Percentiles rank a stretch among this genome's conserved stretches.
phyloP scores from a whole-genome alignment of 805 yeast genomes.

The Cyberlindnera euphorbiiphila region DNA sequence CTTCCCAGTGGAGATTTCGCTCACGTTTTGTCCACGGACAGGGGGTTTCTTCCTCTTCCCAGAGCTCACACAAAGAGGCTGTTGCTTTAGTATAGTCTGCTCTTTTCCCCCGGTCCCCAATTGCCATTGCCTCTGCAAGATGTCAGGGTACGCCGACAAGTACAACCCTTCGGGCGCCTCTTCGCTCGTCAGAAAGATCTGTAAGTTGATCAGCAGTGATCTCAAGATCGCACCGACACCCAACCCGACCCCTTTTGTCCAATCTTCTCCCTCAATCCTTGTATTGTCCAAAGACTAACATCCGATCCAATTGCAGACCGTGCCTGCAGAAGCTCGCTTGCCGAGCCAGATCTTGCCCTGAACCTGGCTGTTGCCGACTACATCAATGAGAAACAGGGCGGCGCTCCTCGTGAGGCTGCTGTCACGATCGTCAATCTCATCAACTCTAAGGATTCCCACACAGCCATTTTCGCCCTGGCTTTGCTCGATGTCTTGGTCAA shows the following conservation, averaged over 20 bases:
- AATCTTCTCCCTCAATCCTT: too few relatives aligned
- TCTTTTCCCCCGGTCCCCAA: too few relatives aligned
- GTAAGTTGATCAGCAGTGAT: conserved; percentile 19
- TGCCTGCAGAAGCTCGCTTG: conserved; percentile 79
- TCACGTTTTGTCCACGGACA: too few relatives aligned
- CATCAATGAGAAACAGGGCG: conserved; percentile 89
- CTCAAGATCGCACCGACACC: neutral
- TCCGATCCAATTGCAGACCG: conserved; percentile 48
- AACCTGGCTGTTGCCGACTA: conserved; percentile 92
- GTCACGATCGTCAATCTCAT: conserved; percentile 76
- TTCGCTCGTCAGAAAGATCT: conserved; percentile 40
- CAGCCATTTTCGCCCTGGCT: conserved; percentile 77
- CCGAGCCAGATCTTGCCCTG: conserved; percentile 83
- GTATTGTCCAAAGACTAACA: too few relatives aligned
- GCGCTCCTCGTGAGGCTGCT: conserved; percentile 89
- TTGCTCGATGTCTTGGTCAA: conserved; percentile 86
- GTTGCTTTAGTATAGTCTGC: too few relatives aligned
- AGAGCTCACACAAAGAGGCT: too few relatives aligned
- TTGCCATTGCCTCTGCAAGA: too few relatives aligned
- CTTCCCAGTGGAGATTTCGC: conserved; percentile 1
- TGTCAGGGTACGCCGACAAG: conserved; percentile 23
- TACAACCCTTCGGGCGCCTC: conserved; percentile 22
- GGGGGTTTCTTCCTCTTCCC: too few relatives aligned
- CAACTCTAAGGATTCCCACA: conserved; percentile 79
- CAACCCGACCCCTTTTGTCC: neutral